A percentile compares a stretch with the other conserved stretches of the same genome.
These are phyloP conservation scores for Clarireedia hainanense DNA, from an alignment of 2,329 filamentous ascomycete species.

Conservation along the genomic window DNA sequence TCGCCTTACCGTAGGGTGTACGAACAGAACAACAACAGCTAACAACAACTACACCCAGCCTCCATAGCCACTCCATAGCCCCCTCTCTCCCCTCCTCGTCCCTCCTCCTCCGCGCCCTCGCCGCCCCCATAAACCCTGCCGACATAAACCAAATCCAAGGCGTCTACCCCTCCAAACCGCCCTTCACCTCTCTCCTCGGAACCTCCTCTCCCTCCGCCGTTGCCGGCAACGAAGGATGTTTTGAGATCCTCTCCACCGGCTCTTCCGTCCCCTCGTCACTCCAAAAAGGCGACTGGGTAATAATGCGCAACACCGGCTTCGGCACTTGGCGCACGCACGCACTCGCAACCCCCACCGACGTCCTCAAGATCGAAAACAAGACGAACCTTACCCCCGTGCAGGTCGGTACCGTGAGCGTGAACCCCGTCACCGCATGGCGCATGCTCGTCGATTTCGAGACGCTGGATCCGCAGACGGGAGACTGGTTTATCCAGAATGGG, in stretches of 20 bases:
- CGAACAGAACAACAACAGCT: background rate
- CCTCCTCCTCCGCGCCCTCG: constrained; percentile 79
- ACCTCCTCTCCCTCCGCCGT: constrained; percentile 70
- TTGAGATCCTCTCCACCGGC: constrained; percentile 73
- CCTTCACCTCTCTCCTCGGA: constrained; percentile 67
- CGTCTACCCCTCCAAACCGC: constrained; percentile 81
- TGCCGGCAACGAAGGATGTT: constrained; percentile 86
- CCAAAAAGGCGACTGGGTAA: constrained; percentile 81
- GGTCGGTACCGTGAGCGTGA: constrained; percentile 82
- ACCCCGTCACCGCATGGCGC: constrained; percentile 89
- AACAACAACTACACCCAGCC: constrained; percentile 31
- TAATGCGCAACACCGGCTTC: constrained; percentile 74
- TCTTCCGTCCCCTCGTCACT: constrained; percentile 40
- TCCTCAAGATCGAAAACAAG: constrained; percentile 64
- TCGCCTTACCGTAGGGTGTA: too few species aligned
- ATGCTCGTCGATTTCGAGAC: constrained; percentile 76
- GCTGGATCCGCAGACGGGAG: constrained; percentile 50
- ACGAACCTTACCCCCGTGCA: constrained; percentile 66
- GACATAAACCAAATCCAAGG: constrained; percentile 98
- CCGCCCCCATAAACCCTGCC: constrained; percentile 89
- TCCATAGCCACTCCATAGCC: constrained; percentile 71
- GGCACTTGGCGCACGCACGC: constrained; percentile 95
- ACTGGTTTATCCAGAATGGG: constrained; percentile 97
- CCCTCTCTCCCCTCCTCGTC: constrained; percentile 58
- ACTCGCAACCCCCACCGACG: constrained; percentile 49